Evolutionary conservation across 1,284 basidiomycete genomes (phyloP), one percentile per base, ranked within the genome.

Genomic region (Golubevia pallescens): DNA sequence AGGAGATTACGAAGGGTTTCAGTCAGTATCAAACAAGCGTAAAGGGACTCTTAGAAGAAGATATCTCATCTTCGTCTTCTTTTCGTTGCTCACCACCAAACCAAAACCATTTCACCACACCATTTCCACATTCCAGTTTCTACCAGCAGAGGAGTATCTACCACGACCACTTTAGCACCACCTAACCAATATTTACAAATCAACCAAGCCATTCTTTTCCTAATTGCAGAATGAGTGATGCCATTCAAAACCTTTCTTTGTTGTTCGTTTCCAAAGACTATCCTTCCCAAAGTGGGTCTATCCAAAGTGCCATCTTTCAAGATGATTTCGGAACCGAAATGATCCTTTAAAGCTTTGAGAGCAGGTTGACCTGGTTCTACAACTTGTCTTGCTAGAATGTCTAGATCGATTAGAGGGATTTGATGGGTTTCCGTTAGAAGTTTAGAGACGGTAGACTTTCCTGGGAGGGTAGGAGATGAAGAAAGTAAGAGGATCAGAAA

Each of bases 81-180:
- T 32, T 32, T 24, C 6, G 19, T 58, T 8, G 86, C 91, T 66
- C 68, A 94, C 93, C 92, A 94, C 78, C 93, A 97, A 1, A 97
- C 94, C 16, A 99, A 90, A 2, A 95, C 89, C 8, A 95, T 90
- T 73, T 90, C 89, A 1, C 91, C 94, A 63, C 95, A 93, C 88
- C 90, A 93, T 80, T 90, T 90, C 91, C 93, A 94, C 61, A 98
- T 84, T 0, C 92, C 92, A 0, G 93, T 91, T 86, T 99, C 96
- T 65, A 99, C 92, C 64, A 98, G 87, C 60, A 98, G 86, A n/a
- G 96, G 96, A 5, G 97, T 93, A 85, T 98, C 96, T 67, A 98
- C 87, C 1, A 99, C 89, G 67, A 93, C 93, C 61, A 92, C 88
- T 78, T 89, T 90, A 72, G 93, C 87, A 1, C 95, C 96, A 28